A percentile compares a stretch with the other conserved stretches of the same genome.
These are phyloP conservation scores for Pichia sp. DNA, from an alignment of 1,139 yeast species.

Conservation along the genomic window DNA sequence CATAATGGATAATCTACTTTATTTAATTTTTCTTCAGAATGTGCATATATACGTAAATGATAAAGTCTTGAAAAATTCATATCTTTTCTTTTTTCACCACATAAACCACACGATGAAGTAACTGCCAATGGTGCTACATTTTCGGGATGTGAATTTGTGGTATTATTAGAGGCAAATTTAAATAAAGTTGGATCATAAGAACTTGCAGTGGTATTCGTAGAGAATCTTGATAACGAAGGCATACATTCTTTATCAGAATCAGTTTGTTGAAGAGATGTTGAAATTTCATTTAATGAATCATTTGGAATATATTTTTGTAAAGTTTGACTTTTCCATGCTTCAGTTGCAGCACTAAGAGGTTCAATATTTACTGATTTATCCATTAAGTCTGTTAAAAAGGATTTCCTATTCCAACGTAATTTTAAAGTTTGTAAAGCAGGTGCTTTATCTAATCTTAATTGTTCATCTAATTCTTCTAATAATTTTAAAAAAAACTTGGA, in stretches of 20 bases:
- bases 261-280: constrained; percentile 7
- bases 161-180: constrained; percentile 6
- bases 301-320: constrained; percentile 11
- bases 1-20: constrained; percentile 62
- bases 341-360: constrained; percentile 82
- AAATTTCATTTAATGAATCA: constrained; percentile 9
- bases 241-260: constrained; percentile 4
- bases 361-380: constrained; percentile 82
- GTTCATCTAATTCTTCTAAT: constrained; percentile 74
- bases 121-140: constrained; percentile 58
- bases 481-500: constrained; percentile 60
- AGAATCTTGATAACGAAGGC: constrained; percentile 7
- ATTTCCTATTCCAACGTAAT: constrained; percentile 50
- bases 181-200: constrained; percentile 13
- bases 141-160: constrained; percentile 16
- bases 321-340: constrained; percentile 41
- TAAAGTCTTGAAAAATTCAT: constrained; percentile 72
- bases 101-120: constrained; percentile 66
- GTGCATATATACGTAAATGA: constrained; percentile 41
- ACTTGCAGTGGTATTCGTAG: constrained; percentile 2
- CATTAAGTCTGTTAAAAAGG: constrained; percentile 53
- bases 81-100: constrained; percentile 70
- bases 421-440: constrained; percentile 34
- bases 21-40: constrained; percentile 25
- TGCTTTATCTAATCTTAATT: constrained; percentile 52